Evolutionary conservation across 805 yeast genomes (phyloP), one percentile per base, ranked within the genome.

Genomic region (Starmerella khaoyaiensis): DNA sequence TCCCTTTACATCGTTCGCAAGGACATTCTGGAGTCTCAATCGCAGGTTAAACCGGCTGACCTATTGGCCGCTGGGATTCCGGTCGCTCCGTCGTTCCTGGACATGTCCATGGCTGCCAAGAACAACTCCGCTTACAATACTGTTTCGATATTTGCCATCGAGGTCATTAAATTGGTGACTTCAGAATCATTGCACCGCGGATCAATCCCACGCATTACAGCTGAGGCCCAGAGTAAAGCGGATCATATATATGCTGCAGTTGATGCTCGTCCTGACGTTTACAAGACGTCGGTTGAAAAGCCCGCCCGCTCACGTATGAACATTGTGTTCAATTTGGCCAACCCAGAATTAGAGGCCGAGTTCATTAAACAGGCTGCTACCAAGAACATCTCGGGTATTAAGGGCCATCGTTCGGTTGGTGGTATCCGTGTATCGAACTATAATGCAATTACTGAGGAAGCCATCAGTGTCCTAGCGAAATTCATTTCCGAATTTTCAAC

Each of bases 361-460:
- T 90, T 90, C 61, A 53, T 87, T 43, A 63, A 71, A 43, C 74
- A 67, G 33, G 94, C 96, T 3, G 68, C 64, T 18, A 69, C 58
- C 20, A 54, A 47, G 39, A 68, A 71, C 2, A 65, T 90, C 45
- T 63, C 74, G 4, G 97, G 96, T 5, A 68, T 87, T 53, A 81
- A 84, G 61, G 97, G 98, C 28, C 97, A 87, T 61, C 73, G 97
- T 58, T 82, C 94, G 4, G 97, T 87, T 30, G 97, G 97, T 35
- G 98, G 98, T 21, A 79, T 90, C 61, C 76, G 98, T 60, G 86
- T 93, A 12, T 84, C 96, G 11, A 64, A 84, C 37, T 86, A 87
- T 60, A 87, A 90, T 54, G 95, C 97, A 12, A 79, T 90, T 36
- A 58, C 74, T 4, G 61, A 72, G 33, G 65, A 68, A 29, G 54